Evolutionary conservation across 805 yeast species (phyloP).

Genomic region (Wickerhamiella australiensis): DNA sequence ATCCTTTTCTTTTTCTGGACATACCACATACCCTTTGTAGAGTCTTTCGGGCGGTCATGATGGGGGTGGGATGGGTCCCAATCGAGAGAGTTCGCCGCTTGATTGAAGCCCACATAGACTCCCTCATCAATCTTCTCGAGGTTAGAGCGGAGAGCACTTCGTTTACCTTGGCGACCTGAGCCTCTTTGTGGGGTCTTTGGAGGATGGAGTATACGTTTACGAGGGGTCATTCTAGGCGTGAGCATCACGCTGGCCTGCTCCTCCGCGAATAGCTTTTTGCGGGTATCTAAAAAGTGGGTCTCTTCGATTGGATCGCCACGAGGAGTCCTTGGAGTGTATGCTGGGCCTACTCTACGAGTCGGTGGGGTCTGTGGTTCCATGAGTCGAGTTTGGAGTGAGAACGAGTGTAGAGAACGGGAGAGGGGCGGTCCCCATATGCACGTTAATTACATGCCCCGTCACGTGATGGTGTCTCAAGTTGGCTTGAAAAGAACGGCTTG

Average conservation of each 20-base stretch:
- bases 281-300: conserved; percentile 5
- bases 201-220: conserved; percentile 21
- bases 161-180: conserved; percentile 20
- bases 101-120: neutral
- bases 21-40: conserved; percentile 28
- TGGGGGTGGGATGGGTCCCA: conserved; percentile 5
- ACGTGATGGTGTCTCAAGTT: neutral
- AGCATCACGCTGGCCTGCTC: conserved; percentile 8
- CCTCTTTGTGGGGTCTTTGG: conserved; percentile 20
- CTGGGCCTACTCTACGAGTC: conserved; percentile 13
- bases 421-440: conserved; percentile 14
- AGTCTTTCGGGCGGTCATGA: neutral
- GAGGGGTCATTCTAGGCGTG: conserved; percentile 17
- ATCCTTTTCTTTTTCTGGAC: conserved; percentile 30
- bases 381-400: neutral
- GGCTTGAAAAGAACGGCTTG: neutral
- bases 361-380: conserved; percentile 24
- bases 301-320: conserved; percentile 22
- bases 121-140: conserved; percentile 9
- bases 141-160: neutral
- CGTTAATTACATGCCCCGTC: conserved; percentile 20
- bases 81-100: neutral
- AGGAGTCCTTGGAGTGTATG: conserved; percentile 23
- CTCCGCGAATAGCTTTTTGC: neutral
- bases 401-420: neutral